A percentile compares a stretch with the other conserved stretches of the same genome.
Evolutionary conservation across 2,329 filamentous ascomycete species (phyloP).

Genomic region (Verticillium nubilum): DNA sequence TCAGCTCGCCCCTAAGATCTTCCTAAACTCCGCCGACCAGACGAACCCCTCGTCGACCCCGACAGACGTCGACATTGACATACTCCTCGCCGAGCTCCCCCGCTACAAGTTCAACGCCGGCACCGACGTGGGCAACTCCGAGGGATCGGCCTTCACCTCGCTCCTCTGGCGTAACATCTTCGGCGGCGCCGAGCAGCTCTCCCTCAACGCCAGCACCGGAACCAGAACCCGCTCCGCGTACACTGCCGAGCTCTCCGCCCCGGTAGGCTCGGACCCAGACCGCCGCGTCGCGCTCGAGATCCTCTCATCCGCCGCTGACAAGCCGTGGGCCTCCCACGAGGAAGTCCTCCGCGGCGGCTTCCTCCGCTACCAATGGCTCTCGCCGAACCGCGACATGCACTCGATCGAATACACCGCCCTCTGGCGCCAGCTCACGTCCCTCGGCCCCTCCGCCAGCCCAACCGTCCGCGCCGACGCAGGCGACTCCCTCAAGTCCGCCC

Average conservation of each 20-base stretch:
- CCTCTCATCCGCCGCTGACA: slow-evolving; percentile 77
- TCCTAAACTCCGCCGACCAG: slow-evolving; percentile 69
- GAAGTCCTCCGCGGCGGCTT: slow-evolving; percentile 77
- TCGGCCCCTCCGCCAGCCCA: slow-evolving; percentile 70
- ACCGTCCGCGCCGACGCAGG: slow-evolving; percentile 81
- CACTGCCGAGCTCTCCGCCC: slow-evolving; percentile 77
- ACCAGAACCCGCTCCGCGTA: slow-evolving; percentile 90
- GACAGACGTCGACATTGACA: slow-evolving; percentile 76
- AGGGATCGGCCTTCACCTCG: slow-evolving; percentile 89
- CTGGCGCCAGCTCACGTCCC: slow-evolving; percentile 84
- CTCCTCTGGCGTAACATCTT: slow-evolving; percentile 86
- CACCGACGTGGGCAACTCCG: slow-evolving; percentile 87
- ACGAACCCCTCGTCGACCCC: slow-evolving; percentile 64
- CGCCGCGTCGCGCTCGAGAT: slow-evolving; percentile 73
- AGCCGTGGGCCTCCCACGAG: slow-evolving; percentile 91
- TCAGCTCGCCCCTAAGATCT: slow-evolving; percentile 74
- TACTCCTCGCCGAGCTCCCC: slow-evolving; percentile 77
- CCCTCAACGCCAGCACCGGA: slow-evolving; percentile 80
- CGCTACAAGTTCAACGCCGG: slow-evolving; percentile 87
- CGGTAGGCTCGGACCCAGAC: slow-evolving; percentile 75
- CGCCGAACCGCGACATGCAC: slow-evolving; percentile 55
- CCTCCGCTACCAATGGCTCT: slow-evolving; percentile 65
- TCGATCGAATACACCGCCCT: slow-evolving; percentile 74
- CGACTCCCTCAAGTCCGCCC: slow-evolving; percentile 82
- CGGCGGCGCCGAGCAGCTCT: slow-evolving; percentile 86